These are phyloP conservation scores for Penicillium maclennaniae DNA, from an alignment of 495 filamentous ascomycete species.

Conservation along the genomic window DNA sequence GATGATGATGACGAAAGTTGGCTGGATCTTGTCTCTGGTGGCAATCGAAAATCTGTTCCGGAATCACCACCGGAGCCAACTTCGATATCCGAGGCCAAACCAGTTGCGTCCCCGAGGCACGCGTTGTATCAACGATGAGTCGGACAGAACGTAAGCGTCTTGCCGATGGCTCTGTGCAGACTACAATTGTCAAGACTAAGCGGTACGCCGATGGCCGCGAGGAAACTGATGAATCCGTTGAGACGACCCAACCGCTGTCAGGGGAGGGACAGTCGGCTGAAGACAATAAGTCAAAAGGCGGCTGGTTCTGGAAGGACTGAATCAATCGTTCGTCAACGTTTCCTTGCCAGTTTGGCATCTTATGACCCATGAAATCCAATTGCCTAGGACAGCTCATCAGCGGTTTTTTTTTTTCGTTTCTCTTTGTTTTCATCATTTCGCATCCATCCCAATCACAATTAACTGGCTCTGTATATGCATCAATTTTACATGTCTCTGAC, in stretches of 20 bases:
- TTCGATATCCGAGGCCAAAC: constrained; percentile 4
- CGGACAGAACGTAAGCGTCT: constrained; percentile 51
- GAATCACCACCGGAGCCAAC: constrained; percentile 14
- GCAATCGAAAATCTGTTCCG: constrained; percentile 27
- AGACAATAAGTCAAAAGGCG: constrained; percentile 20
- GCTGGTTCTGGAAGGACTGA: constrained; percentile 45
- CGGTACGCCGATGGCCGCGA: constrained; percentile 62
- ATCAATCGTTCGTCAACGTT: neutral
- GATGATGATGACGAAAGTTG: constrained; percentile 27
- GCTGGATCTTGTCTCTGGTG: constrained; percentile 32
- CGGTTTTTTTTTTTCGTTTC: neutral
- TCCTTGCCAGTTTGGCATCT: constrained; percentile 1
- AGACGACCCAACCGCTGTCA: constrained; percentile 25
- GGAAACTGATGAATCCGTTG: constrained; percentile 48
- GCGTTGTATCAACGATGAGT: constrained; percentile 54
- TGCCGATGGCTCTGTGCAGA: constrained; percentile 59
- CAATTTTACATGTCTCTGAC: neutral
- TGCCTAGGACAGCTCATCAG: constrained; percentile 4
- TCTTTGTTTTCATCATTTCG: too few species aligned
- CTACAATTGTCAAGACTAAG: constrained; percentile 56
- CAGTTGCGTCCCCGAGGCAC: constrained; percentile 1
- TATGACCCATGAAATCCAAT: constrained; percentile 8
- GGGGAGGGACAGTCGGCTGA: constrained; percentile 8
- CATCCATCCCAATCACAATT: too few species aligned
- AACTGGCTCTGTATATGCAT: neutral